These are phyloP conservation scores for Colletotrichum lindemuthianum DNA, from an alignment of 2,329 filamentous ascomycete species.

Conservation along the genomic window DNA sequence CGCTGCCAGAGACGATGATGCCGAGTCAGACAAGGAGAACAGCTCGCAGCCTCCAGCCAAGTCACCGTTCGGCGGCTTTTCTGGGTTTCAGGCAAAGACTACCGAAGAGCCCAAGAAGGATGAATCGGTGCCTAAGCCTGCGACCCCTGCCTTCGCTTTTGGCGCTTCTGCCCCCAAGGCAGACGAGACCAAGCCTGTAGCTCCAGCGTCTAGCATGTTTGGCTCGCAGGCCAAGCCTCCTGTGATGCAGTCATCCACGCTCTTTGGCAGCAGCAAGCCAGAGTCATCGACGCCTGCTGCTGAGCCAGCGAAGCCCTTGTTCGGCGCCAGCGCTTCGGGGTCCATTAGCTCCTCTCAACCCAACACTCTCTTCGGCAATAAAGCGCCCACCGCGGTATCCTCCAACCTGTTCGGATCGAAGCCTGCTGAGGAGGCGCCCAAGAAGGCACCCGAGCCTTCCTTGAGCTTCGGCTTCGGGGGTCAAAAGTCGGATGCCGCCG, in stretches of 20 bases:
- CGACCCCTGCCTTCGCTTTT: constrained; percentile 34
- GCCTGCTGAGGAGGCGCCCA: constrained; percentile 7
- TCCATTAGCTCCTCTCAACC: constrained; percentile 32
- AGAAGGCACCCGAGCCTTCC: constrained; percentile 29
- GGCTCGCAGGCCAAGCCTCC: constrained; percentile 36
- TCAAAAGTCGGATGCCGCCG: constrained; percentile 44
- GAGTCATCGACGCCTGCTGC: constrained; percentile 38
- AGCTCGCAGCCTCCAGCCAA: constrained; percentile 50
- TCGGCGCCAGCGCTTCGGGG: constrained; percentile 35
- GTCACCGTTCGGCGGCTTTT: constrained; percentile 38
- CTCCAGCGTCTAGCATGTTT: constrained; percentile 41
- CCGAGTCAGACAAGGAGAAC: constrained; percentile 58
- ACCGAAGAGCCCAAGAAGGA: constrained; percentile 38
- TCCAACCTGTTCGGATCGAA: constrained; percentile 45
- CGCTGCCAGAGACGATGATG: constrained; percentile 41
- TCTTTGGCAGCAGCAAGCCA: constrained; percentile 52
- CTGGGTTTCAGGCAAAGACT: constrained; percentile 47
- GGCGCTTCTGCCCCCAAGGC: constrained; percentile 31
- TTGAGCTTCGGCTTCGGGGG: constrained; percentile 53
- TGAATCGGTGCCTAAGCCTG: constrained; percentile 26
- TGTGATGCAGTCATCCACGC: constrained; percentile 44
- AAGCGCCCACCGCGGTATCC: constrained; percentile 38
- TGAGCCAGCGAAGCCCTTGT: constrained; percentile 42
- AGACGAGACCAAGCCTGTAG: constrained; percentile 34
- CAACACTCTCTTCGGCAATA: constrained; percentile 36